A percentile compares a stretch with the other conserved stretches of the same genome.
These are phyloP conservation scores for Zygosaccharomyces gambellarensis DNA, from an alignment of 805 yeast genomes.

Conservation along the genomic window DNA sequence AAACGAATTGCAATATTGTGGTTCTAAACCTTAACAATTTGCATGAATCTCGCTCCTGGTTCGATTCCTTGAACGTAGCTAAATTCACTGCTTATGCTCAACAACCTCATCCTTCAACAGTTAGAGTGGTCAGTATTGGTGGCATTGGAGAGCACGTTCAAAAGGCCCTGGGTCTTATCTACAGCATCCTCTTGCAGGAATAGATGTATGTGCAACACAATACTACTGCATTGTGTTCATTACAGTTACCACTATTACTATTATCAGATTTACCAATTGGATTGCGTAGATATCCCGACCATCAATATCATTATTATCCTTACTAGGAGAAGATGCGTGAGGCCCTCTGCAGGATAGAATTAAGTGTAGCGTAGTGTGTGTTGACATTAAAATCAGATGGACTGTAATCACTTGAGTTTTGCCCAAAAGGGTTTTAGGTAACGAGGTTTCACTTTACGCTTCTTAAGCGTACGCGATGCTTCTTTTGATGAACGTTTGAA, in stretches of 20 bases:
- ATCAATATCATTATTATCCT: no score
- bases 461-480: neutral
- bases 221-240: neutral
- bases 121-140: conserved; percentile 31
- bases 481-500: conserved; percentile 1
- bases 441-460: neutral
- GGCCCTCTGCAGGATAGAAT: no score
- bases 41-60: conserved; percentile 34
- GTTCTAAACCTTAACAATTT: conserved; percentile 32
- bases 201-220: neutral
- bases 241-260: neutral
- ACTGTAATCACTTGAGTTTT: neutral
- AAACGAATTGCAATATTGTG: conserved; percentile 34
- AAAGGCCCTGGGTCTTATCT: conserved; percentile 25
- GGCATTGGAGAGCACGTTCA: conserved; percentile 33
- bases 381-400: no score
- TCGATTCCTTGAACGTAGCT: conserved; percentile 22
- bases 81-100: conserved; percentile 21
- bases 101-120: conserved; percentile 32
- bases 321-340: no score
- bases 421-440: neutral
- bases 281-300: no score
- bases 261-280: no score
- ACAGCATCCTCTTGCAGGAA: conserved; percentile 6
- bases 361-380: no score